phyloP scores from a whole-genome alignment of 768 basidiomycete species.

The Mycena capillaripes region DNA sequence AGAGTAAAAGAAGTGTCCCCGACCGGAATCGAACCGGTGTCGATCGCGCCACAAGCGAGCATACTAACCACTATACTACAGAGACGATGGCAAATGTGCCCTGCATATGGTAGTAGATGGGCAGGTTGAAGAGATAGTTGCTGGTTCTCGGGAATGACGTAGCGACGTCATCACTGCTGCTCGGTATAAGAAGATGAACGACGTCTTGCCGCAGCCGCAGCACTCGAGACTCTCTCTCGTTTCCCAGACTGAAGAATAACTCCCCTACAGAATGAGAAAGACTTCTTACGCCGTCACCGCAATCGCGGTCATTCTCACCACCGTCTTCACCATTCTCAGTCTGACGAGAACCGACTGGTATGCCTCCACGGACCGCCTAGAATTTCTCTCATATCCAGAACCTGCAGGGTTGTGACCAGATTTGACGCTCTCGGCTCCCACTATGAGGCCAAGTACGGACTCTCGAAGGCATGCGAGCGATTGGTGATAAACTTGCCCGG shows the following conservation, averaged over 20 bases:
- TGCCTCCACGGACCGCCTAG: constrained; percentile 25
- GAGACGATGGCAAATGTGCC: too few relatives aligned
- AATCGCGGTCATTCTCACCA: constrained; percentile 60
- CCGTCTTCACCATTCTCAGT: constrained; percentile 69
- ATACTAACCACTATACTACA: constrained; percentile 31
- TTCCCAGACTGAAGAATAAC: too few relatives aligned
- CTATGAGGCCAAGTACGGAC: constrained; percentile 70
- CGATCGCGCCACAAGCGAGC: constrained; percentile 31
- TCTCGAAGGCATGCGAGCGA: constrained; percentile 70
- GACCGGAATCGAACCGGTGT: constrained; percentile 24
- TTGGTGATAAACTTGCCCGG: constrained; percentile 62
- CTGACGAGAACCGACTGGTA: constrained; percentile 76
- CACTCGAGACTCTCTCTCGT: too few relatives aligned
- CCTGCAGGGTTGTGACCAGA: constrained; percentile 57
- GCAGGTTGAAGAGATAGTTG: too few relatives aligned
- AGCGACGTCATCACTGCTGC: too few relatives aligned
- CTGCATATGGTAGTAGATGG: too few relatives aligned
- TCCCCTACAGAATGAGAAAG: constrained; percentile 50
- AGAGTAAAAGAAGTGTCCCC: constrained; percentile 1
- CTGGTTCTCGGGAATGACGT: too few relatives aligned
- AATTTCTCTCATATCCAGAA: neutral
- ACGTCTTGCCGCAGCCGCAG: too few relatives aligned
- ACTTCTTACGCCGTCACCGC: constrained; percentile 75
- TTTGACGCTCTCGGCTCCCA: constrained; percentile 60
- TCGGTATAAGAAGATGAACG: too few relatives aligned